phyloP scores from a whole-genome alignment of 1,284 basidiomycete genomes.

The Leccinum angustisporum region DNA sequence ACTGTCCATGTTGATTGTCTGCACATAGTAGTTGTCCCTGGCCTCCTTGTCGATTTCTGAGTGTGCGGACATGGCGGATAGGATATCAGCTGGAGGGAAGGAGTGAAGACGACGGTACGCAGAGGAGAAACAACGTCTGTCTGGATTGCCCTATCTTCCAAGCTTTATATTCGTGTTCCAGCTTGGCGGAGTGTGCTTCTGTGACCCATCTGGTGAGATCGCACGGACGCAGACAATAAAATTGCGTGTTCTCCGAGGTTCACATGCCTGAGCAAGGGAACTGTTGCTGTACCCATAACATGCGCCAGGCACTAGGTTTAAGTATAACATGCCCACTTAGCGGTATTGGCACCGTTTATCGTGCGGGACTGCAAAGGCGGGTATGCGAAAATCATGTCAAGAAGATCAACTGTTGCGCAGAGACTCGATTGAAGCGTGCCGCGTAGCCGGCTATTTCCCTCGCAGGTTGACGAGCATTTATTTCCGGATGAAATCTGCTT shows the following conservation, averaged over 20 bases:
- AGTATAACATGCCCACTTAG: constrained; percentile 8
- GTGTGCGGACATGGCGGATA: constrained; percentile 20
- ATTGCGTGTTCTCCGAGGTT: not conserved
- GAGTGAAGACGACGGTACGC: constrained; percentile 1
- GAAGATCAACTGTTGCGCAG: not conserved
- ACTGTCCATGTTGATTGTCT: constrained; percentile 25
- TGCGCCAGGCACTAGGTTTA: constrained; percentile 15
- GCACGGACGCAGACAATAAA: not conserved
- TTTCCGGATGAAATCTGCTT: not conserved
- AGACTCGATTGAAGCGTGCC: not conserved
- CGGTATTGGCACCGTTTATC: constrained; percentile 20
- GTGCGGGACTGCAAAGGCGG: constrained; percentile 1
- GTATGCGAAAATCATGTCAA: constrained; percentile 7
- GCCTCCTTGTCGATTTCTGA: constrained; percentile 24
- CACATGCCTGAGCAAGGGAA: constrained; percentile 9
- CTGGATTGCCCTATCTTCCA: not conserved
- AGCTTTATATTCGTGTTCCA: constrained; percentile 22
- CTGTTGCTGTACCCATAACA: constrained; percentile 5
- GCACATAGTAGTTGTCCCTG: constrained; percentile 30
- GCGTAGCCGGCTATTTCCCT: not conserved
- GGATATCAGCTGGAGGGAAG: not conserved
- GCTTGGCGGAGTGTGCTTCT: not conserved
- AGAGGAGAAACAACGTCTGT: not conserved
- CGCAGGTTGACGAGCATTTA: not conserved
- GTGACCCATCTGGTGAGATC: not conserved